phyloP scores from a whole-genome alignment of 805 yeast genomes.

The Jamesozyma jinghongensis region DNA sequence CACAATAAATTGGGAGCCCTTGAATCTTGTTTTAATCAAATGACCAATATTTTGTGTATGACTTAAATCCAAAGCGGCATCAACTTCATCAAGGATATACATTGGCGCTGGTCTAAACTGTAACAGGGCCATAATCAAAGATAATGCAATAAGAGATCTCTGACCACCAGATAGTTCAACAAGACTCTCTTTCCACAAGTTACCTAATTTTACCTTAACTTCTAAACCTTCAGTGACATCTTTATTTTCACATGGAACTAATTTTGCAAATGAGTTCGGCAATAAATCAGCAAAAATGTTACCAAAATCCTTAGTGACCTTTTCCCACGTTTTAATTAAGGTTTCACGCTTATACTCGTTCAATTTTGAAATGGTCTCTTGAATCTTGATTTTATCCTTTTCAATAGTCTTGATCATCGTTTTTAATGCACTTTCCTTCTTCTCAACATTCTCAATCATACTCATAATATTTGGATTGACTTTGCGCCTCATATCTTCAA shows the following conservation, averaged over 20 bases:
- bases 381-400: slow-evolving; percentile 81
- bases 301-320: slow-evolving; percentile 86
- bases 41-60: slow-evolving; percentile 98
- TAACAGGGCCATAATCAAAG: slow-evolving; percentile 81
- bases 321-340: slow-evolving; percentile 71
- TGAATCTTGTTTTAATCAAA: slow-evolving; percentile 86
- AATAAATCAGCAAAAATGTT: slow-evolving; percentile 77
- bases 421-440: slow-evolving; percentile 67
- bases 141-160: slow-evolving; percentile 84
- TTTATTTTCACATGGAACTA: slow-evolving; percentile 70
- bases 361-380: slow-evolving; percentile 72
- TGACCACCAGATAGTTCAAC: slow-evolving; percentile 97
- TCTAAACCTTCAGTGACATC: slow-evolving; percentile 87
- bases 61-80: slow-evolving; percentile 93
- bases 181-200: slow-evolving; percentile 90
- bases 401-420: slow-evolving; percentile 80
- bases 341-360: slow-evolving; percentile 82
- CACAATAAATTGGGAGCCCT: slow-evolving; percentile 92
- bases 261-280: slow-evolving; percentile 83
- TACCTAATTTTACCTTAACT: slow-evolving; percentile 81
- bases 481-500: slow-evolving; percentile 63
- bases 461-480: slow-evolving; percentile 83
- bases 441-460: slow-evolving; percentile 85
- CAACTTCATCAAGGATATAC: slow-evolving; percentile 96
- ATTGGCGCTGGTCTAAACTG: slow-evolving; percentile 98